These are phyloP conservation scores for Phytomonas francai DNA, from an alignment of 208 protist genomes.

Conservation along the genomic window DNA sequence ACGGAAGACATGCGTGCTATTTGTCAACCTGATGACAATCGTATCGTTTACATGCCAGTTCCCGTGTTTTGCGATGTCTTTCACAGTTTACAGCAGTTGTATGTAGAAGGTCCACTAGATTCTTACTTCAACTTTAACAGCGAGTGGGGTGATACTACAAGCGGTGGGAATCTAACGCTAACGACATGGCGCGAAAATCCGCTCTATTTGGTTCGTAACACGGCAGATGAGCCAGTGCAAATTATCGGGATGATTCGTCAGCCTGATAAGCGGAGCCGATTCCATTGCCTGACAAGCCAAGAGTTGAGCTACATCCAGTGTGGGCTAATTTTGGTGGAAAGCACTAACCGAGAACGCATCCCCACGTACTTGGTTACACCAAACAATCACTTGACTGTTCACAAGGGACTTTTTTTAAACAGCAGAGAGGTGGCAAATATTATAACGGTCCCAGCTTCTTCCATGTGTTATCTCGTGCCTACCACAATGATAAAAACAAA, in stretches of 20 bases:
- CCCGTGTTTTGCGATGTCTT: conserved; percentile 5
- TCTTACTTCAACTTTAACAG: conserved; percentile 54
- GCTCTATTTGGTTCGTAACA: conserved; percentile 49
- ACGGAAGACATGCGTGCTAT: conserved; percentile 8
- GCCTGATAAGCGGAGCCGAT: conserved; percentile 53
- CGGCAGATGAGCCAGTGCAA: conserved; percentile 20
- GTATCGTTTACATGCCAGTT: conserved; percentile 57
- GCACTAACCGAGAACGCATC: conserved; percentile 24
- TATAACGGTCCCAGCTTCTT: conserved; percentile 36
- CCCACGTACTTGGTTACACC: conserved; percentile 48
- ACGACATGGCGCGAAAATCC: conserved; percentile 70
- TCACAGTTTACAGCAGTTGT: conserved; percentile 25
- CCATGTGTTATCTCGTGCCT: conserved; percentile 44
- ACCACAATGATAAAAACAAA: conserved; percentile 31
- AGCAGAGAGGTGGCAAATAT: conserved; percentile 31
- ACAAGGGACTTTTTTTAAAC: conserved; percentile 28
- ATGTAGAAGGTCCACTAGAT: conserved; percentile 26
- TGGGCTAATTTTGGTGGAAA: conserved; percentile 30
- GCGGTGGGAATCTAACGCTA: conserved; percentile 56
- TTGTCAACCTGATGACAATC: not conserved
- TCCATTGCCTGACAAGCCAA: conserved; percentile 28
- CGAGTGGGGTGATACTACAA: conserved; percentile 56
- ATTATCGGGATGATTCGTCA: conserved; percentile 44
- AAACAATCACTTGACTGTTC: conserved; percentile 44
- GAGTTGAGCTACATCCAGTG: conserved; percentile 28